Percentiles rank a stretch among this genome's conserved stretches.
Evolutionary conservation across 164 flowering plant genomes (phyloP).

Genomic region (Sedum album): DNA sequence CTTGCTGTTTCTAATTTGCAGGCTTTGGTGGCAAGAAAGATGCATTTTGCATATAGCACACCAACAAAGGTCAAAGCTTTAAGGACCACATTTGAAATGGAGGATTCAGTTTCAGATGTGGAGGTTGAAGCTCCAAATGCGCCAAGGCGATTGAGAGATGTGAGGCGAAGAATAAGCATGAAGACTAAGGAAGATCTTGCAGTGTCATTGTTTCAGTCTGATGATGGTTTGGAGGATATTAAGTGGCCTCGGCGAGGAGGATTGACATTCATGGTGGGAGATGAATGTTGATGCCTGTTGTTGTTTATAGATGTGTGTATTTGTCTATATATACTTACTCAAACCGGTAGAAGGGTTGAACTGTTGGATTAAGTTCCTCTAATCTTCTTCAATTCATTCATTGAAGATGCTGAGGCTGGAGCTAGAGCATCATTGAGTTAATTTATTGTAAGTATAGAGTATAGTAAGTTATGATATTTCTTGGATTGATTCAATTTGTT

Average conservation of each 20-base stretch:
- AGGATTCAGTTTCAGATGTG: neutral
- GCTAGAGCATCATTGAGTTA: neutral
- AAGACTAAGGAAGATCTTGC: constrained; percentile 35
- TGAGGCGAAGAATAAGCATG: constrained; percentile 18
- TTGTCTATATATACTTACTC: neutral
- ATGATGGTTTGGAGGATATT: neutral
- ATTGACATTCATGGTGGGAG: constrained; percentile 1
- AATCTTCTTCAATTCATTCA: constrained; percentile 1
- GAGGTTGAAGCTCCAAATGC: constrained; percentile 53
- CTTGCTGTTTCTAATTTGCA: too few relatives aligned
- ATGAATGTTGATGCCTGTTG: neutral
- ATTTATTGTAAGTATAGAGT: neutral
- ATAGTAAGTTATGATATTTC: neutral
- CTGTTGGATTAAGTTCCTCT: neutral
- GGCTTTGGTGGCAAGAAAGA: neutral
- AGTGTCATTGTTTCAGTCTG: constrained; percentile 13
- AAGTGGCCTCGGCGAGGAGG: neutral
- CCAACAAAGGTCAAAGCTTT: constrained; percentile 10
- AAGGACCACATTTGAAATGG: constrained; percentile 16
- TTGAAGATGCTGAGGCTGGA: neutral
- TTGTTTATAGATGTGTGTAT: neutral
- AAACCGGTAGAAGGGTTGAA: too few relatives aligned
- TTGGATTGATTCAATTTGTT: neutral
- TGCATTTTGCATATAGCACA: neutral
- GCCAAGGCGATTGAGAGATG: constrained; percentile 27